phyloP scores from a whole-genome alignment of 1,284 basidiomycete genomes.

The Malassezia equina region DNA sequence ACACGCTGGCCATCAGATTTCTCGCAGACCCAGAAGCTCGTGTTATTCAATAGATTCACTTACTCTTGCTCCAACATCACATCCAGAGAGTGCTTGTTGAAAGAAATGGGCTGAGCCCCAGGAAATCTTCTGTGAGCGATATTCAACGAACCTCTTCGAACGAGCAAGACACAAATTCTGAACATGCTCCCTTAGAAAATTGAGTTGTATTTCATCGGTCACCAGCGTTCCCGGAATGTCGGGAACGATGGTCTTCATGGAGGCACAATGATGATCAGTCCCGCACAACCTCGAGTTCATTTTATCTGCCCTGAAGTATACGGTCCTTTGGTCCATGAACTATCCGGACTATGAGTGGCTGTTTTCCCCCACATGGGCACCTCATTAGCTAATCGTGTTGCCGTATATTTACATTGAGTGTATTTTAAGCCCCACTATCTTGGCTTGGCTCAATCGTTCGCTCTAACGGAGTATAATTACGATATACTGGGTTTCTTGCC shows the following conservation, averaged over 20 bases:
- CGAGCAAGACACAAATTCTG: neutral
- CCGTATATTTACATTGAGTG: neutral
- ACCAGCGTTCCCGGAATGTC: conserved; percentile 9
- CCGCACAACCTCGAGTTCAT: neutral
- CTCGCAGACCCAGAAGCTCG: conserved; percentile 90
- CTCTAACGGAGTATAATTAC: no score
- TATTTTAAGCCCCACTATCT: no score
- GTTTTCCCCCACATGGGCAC: neutral
- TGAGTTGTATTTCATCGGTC: conserved; percentile 8
- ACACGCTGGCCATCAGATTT: conserved; percentile 97
- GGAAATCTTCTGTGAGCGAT: conserved; percentile 5
- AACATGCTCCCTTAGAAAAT: conserved; percentile 11
- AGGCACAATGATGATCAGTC: neutral
- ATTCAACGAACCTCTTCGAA: neutral
- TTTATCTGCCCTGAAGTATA: neutral
- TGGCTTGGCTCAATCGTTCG: no score
- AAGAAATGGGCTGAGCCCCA: conserved; percentile 14
- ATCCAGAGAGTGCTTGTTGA: conserved; percentile 7
- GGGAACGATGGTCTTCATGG: conserved; percentile 1
- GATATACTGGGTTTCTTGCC: no score
- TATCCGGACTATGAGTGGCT: neutral
- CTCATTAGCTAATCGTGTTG: neutral
- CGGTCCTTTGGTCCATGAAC: no score
- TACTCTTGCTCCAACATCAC: neutral
- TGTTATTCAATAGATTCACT: neutral